Evolutionary conservation across 2,329 filamentous ascomycete genomes (phyloP).

Genomic region (Macrophomina pseudophaseolina): DNA sequence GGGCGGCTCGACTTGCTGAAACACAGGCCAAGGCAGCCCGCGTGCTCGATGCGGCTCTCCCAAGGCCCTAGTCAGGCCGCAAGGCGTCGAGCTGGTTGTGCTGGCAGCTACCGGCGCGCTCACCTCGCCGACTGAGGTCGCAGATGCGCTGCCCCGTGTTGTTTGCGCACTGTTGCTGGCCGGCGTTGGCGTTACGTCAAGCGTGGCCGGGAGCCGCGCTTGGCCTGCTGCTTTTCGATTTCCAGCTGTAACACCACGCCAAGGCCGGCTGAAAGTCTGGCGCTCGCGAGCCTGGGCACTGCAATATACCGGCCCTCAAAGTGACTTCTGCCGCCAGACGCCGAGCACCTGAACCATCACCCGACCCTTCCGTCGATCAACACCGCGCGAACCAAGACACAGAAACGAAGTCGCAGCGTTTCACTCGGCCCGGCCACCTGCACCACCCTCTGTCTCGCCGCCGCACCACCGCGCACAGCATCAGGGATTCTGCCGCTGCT

Average conservation of each 20-base stretch:
- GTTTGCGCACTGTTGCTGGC: background rate
- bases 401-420: background rate
- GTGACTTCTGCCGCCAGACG: background rate
- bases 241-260: slow-evolving; percentile 9
- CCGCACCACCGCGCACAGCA: background rate
- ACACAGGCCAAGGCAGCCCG: slow-evolving; percentile 13
- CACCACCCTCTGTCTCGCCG: background rate
- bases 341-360: slow-evolving; percentile 2
- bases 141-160: background rate
- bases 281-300: background rate
- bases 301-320: slow-evolving; percentile 9
- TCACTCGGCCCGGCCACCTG: background rate
- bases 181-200: slow-evolving; percentile 22
- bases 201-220: slow-evolving; percentile 15
- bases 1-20: slow-evolving; percentile 9
- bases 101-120: too few species aligned
- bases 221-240: slow-evolving; percentile 6
- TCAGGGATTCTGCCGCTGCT: background rate
- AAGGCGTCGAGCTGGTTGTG: too few species aligned
- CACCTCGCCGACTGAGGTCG: background rate
- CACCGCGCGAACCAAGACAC: background rate
- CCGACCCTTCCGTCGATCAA: background rate
- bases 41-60: background rate
- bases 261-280: background rate
- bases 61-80: background rate